These are phyloP conservation scores for Aspergillus transmontanensis DNA, from an alignment of 2,329 filamentous ascomycete genomes.

Conservation along the genomic window DNA sequence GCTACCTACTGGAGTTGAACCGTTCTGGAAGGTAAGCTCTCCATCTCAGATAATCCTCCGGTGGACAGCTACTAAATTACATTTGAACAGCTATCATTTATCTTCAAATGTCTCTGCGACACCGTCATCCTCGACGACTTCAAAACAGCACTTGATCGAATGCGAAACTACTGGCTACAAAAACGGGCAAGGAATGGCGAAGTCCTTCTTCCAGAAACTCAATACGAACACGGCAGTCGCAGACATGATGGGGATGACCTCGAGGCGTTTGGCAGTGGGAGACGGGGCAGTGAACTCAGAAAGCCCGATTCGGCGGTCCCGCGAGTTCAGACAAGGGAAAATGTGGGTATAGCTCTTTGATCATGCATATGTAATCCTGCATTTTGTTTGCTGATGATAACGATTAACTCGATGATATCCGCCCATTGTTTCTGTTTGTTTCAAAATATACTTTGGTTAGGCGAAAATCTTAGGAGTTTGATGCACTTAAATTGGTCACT, in stretches of 20 bases:
- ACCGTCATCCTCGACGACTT: slow-evolving; percentile 69
- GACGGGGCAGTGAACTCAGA: neutral
- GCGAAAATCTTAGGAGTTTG: neutral
- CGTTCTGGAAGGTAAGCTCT: slow-evolving; percentile 59
- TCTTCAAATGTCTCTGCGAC: slow-evolving; percentile 70
- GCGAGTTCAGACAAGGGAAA: slow-evolving; percentile 5
- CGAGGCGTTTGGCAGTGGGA: neutral
- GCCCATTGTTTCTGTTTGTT: neutral
- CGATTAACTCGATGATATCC: neutral
- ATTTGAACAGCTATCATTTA: slow-evolving; percentile 51
- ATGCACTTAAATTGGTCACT: neutral
- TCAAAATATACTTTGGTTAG: neutral
- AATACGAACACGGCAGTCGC: neutral
- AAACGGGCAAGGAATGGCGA: slow-evolving; percentile 28
- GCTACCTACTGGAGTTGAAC: slow-evolving; percentile 61
- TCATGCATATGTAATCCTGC: neutral
- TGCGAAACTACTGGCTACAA: slow-evolving; percentile 36
- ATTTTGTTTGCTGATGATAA: neutral
- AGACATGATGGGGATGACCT: neutral
- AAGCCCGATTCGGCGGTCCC: slow-evolving; percentile 5
- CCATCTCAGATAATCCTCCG: neutral
- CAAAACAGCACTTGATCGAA: slow-evolving; percentile 57
- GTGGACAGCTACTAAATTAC: neutral
- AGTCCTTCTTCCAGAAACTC: slow-evolving; percentile 12
- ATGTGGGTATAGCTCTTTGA: neutral